phyloP scores from a whole-genome alignment of 108 stramenopile species.

The Cyclotella cryptica region DNA sequence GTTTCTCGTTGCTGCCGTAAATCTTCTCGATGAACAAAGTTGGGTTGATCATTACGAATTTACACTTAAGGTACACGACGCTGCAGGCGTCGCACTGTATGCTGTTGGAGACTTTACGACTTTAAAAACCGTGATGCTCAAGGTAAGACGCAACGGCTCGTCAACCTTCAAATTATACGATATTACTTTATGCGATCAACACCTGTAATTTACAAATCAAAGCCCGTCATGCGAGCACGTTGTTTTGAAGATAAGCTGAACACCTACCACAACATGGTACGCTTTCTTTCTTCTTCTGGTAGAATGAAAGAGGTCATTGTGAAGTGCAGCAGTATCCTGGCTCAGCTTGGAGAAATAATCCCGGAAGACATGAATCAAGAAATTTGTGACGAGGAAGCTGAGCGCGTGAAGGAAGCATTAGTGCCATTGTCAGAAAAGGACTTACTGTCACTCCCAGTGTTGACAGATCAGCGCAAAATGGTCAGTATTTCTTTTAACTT shows the following conservation, averaged over 20 bases:
- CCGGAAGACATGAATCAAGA: constrained; percentile 5
- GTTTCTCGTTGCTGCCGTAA: constrained; percentile 52
- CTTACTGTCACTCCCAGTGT: constrained; percentile 15
- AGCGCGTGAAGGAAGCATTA: constrained; percentile 9
- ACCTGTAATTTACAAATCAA: not conserved
- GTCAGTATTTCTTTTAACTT: too few species aligned
- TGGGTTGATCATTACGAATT: constrained; percentile 67
- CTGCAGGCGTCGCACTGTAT: constrained; percentile 41
- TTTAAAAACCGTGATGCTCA: not conserved
- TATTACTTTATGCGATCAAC: not conserved
- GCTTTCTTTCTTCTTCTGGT: constrained; percentile 18
- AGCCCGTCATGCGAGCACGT: not conserved
- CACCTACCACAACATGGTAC: constrained; percentile 27
- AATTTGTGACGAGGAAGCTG: not conserved
- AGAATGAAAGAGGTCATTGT: constrained; percentile 20
- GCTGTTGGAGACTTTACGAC: constrained; percentile 31
- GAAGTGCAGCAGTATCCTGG: constrained; percentile 21
- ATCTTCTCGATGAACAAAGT: constrained; percentile 40
- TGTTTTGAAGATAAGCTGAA: constrained; percentile 35
- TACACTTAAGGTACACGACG: constrained; percentile 50
- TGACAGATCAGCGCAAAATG: constrained; percentile 30
- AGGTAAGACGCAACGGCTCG: constrained; percentile 1
- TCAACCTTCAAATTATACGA: too few species aligned
- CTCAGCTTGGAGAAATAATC: constrained; percentile 36
- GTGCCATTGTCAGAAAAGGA: constrained; percentile 1